Percentiles rank a stretch among this genome's conserved stretches.
Conservation (phyloP, 1,284 basidiomycete genomes). For the Pseudomicrostroma phylloplanum region DNA sequence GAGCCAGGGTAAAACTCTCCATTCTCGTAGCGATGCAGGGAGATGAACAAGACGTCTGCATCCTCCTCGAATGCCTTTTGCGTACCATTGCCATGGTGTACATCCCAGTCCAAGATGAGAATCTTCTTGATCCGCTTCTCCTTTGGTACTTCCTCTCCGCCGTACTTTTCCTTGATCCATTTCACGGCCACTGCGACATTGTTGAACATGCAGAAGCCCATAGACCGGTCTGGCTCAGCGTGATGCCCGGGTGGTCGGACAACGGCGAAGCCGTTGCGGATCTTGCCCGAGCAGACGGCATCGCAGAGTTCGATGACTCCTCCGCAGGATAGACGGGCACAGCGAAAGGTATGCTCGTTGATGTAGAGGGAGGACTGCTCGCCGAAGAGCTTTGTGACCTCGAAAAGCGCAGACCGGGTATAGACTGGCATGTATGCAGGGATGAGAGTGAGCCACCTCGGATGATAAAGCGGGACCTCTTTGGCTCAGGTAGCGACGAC, state of each 20-base stretch:
- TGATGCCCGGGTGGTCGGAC: slow-evolving; percentile 97
- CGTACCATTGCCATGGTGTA: slow-evolving; percentile 97
- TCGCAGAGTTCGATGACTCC: slow-evolving; percentile 86
- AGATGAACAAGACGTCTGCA: slow-evolving; percentile 85
- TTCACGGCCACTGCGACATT: slow-evolving; percentile 85
- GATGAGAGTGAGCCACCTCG: slow-evolving; percentile 13
- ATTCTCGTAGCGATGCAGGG: slow-evolving; percentile 86
- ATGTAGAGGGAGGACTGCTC: slow-evolving; percentile 80
- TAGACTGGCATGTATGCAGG: slow-evolving; percentile 18
- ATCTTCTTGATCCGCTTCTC: slow-evolving; percentile 58
- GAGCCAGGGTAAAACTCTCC: slow-evolving; percentile 79
- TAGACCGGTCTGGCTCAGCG: slow-evolving; percentile 92
- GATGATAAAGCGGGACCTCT: slow-evolving; percentile 4
- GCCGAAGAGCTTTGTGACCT: slow-evolving; percentile 66
- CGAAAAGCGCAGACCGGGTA: slow-evolving; percentile 30
- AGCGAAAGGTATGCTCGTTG: slow-evolving; percentile 72
- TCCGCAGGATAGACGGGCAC: slow-evolving; percentile 82
- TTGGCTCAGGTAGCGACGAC: neutral
- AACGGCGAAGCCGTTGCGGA: slow-evolving; percentile 87
- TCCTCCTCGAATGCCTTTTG: slow-evolving; percentile 92
- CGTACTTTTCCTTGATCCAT: slow-evolving; percentile 56
- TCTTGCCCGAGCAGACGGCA: slow-evolving; percentile 72
- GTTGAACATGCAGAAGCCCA: slow-evolving; percentile 99
- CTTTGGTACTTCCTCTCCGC: slow-evolving; percentile 57
- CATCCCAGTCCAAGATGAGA: slow-evolving; percentile 95